A percentile compares a stretch with the other conserved stretches of the same genome.
Evolutionary conservation across 345 rosid genomes (phyloP).

Genomic region (Jatropha curcas): DNA sequence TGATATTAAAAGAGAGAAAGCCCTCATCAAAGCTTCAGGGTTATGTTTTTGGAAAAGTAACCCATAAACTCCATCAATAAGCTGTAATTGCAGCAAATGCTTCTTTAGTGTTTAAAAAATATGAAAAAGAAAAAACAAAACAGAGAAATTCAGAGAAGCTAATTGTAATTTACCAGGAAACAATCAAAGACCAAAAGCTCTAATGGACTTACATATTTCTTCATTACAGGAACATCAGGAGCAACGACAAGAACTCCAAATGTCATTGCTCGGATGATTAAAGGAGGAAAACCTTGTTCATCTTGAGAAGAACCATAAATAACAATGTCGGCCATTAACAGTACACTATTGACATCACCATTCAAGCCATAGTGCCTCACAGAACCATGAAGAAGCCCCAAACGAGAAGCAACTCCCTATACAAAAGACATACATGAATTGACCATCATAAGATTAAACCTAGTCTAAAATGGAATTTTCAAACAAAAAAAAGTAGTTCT

Average conservation of each 20-base stretch:
- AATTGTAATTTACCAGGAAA: slow-evolving; percentile 10
- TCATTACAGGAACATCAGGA: slow-evolving; percentile 76
- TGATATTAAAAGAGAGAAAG: slow-evolving; percentile 69
- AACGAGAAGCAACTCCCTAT: slow-evolving; percentile 76
- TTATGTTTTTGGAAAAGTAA: slow-evolving; percentile 58
- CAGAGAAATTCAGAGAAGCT: background rate
- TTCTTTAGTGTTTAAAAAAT: background rate
- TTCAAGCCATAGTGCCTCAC: slow-evolving; percentile 72
- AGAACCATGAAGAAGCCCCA: slow-evolving; percentile 71
- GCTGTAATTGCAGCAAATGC: slow-evolving; percentile 46
- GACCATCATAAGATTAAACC: background rate
- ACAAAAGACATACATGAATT: slow-evolving; percentile 8
- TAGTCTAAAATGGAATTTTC: background rate
- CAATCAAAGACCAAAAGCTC: slow-evolving; percentile 14
- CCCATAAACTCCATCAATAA: slow-evolving; percentile 69
- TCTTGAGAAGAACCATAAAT: slow-evolving; percentile 92
- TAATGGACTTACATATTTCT: slow-evolving; percentile 62
- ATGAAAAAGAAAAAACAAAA: background rate
- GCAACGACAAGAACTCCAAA: slow-evolving; percentile 69
- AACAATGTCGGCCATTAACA: slow-evolving; percentile 84
- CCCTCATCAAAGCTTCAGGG: slow-evolving; percentile 65
- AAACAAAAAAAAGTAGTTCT: background rate
- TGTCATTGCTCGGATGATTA: slow-evolving; percentile 87
- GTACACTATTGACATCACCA: slow-evolving; percentile 64
- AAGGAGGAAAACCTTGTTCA: slow-evolving; percentile 85